Conservation (phyloP, 148 eudicot genomes). For the Amaranthus hypochondriacus region DNA sequence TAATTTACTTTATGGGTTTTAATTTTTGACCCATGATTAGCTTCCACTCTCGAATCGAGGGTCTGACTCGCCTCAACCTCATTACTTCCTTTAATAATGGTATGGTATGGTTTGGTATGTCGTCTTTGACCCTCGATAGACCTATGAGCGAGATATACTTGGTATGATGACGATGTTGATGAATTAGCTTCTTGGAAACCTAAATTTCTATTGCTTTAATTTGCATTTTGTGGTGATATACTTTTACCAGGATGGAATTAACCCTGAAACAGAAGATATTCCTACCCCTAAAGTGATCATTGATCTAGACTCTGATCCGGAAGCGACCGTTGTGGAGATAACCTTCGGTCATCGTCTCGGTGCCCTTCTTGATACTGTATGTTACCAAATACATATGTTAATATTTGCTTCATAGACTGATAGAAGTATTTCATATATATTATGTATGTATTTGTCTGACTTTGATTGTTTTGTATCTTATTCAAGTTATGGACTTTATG, state of each 20-base stretch:
- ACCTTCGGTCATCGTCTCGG: conserved; percentile 92
- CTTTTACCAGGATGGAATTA: conserved; percentile 50
- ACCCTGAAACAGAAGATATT: conserved; percentile 52
- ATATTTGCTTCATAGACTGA: background rate
- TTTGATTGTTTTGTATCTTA: background rate
- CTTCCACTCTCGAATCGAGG: background rate
- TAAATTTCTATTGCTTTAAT: background rate
- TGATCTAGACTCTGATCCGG: conserved; percentile 80
- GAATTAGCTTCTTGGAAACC: too few relatives aligned
- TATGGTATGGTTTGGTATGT: too few relatives aligned
- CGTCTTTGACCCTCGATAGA: too few relatives aligned
- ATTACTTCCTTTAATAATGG: too few relatives aligned
- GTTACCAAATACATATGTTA: conserved; percentile 7
- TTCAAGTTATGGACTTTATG: conserved; percentile 6
- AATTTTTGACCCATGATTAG: background rate
- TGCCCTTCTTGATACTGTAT: conserved; percentile 93
- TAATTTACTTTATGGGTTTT: background rate
- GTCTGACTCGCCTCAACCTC: too few relatives aligned
- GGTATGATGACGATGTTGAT: too few relatives aligned
- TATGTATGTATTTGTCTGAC: background rate
- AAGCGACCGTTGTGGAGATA: conserved; percentile 86
- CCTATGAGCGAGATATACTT: too few relatives aligned
- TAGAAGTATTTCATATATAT: background rate
- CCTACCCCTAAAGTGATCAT: conserved; percentile 88
- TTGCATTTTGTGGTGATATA: conserved; percentile 1